Conservation (phyloP, 441 rosid species). For the Euphorbia schlechtendalii region DNA sequence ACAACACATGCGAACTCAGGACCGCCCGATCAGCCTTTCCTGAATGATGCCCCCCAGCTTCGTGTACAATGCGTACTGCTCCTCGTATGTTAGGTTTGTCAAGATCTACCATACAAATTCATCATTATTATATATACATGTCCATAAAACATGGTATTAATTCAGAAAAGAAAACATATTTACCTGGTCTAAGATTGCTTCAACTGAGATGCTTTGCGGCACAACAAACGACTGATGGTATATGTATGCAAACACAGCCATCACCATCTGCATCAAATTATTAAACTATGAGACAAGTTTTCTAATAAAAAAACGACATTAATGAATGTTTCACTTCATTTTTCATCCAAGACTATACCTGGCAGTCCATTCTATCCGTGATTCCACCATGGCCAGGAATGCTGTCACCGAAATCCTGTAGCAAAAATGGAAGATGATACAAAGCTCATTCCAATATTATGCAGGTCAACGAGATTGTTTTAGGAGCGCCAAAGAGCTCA, state of each 20-base stretch:
- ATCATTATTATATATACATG: background rate
- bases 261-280: slow-evolving; percentile 61
- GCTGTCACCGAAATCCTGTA: slow-evolving; percentile 95
- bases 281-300: background rate
- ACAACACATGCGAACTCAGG: slow-evolving; percentile 17
- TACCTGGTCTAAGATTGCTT: slow-evolving; percentile 75
- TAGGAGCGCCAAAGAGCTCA: slow-evolving; percentile 21
- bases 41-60: slow-evolving; percentile 63
- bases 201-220: slow-evolving; percentile 49
- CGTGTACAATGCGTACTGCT: slow-evolving; percentile 53
- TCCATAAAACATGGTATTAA: background rate
- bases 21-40: slow-evolving; percentile 32
- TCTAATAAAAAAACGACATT: too few species aligned
- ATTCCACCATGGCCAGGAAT: slow-evolving; percentile 96
- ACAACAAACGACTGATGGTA: slow-evolving; percentile 78
- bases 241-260: slow-evolving; percentile 92
- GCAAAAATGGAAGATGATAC: slow-evolving; percentile 12
- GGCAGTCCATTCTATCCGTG: slow-evolving; percentile 95
- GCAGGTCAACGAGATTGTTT: too few species aligned
- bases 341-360: slow-evolving; percentile 48
- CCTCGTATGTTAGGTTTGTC: slow-evolving; percentile 56
- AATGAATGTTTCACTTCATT: too few species aligned
- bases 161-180: background rate
- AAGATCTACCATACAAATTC: slow-evolving; percentile 35
- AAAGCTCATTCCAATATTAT: too few species aligned